Percentiles rank a stretch among this genome's conserved stretches.
Conservation (phyloP, 2,329 filamentous ascomycete genomes). For the Fusarium nanum region DNA sequence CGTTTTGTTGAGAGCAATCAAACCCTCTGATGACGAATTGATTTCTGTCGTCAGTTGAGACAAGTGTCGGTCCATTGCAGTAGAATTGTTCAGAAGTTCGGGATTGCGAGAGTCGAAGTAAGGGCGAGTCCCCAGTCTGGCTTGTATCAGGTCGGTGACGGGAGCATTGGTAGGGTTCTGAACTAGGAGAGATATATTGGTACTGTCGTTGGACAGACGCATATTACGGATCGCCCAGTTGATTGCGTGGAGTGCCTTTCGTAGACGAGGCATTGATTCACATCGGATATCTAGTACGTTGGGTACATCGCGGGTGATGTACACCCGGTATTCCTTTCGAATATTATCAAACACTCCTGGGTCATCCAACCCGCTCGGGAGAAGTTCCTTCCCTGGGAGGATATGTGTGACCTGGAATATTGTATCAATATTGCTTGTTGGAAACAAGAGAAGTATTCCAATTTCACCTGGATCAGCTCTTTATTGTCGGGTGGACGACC, state of each 20-base stretch:
- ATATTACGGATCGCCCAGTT: conserved; percentile 51
- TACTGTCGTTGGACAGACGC: conserved; percentile 44
- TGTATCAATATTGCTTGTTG: not conserved
- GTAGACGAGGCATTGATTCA: conserved; percentile 41
- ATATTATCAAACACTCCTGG: conserved; percentile 45
- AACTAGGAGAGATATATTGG: conserved; percentile 44
- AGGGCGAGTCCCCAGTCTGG: conserved; percentile 45
- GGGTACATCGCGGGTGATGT: conserved; percentile 45
- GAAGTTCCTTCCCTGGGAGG: conserved; percentile 46
- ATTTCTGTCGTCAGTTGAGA: conserved; percentile 39
- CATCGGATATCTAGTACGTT: conserved; percentile 47
- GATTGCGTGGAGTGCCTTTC: conserved; percentile 45
- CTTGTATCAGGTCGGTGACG: conserved; percentile 31
- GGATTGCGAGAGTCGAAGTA: conserved; percentile 14
- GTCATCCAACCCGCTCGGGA: conserved; percentile 45
- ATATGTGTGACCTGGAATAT: conserved; percentile 40
- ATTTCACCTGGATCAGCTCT: conserved; percentile 44
- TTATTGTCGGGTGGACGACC: conserved; percentile 40
- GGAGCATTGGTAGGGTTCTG: conserved; percentile 41
- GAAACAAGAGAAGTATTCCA: not conserved
- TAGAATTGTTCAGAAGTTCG: not conserved
- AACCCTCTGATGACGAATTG: conserved; percentile 34
- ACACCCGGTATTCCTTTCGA: conserved; percentile 47
- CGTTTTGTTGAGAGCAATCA: conserved; percentile 43
- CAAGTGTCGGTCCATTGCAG: conserved; percentile 35